These are phyloP conservation scores for Rhizophagus prolifer DNA, from an alignment of 192 early-diverging fungal genomes.

Conservation along the genomic window DNA sequence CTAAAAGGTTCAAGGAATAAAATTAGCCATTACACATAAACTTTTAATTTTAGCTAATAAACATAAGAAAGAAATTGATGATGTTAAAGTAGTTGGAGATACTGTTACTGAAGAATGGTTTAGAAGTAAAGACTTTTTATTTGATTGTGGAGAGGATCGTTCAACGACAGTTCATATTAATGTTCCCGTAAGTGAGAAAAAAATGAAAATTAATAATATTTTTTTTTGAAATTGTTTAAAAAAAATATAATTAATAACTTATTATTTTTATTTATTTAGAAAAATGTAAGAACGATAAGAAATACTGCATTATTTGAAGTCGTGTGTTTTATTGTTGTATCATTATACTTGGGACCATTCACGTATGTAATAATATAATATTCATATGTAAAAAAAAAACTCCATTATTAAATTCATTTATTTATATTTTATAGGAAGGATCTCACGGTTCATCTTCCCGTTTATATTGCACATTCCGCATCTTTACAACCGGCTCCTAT, in stretches of 20 bases:
- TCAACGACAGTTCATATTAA: constrained; percentile 50
- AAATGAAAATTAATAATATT: background rate
- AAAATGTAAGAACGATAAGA: constrained; percentile 50
- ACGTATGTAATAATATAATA: constrained; percentile 28
- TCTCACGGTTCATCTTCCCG: constrained; percentile 53
- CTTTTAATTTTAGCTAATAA: constrained; percentile 53
- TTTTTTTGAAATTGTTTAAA: background rate
- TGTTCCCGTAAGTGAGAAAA: constrained; percentile 51
- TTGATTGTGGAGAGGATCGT: constrained; percentile 60
- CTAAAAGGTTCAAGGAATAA: constrained; percentile 62
- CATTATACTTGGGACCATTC: constrained; percentile 45
- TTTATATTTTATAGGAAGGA: constrained; percentile 44
- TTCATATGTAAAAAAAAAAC: background rate
- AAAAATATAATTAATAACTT: background rate
- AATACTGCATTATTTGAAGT: constrained; percentile 59
- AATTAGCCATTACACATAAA: constrained; percentile 43
- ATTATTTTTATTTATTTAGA: constrained; percentile 19
- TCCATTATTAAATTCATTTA: background rate
- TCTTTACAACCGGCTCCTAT: constrained; percentile 48
- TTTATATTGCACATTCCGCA: constrained; percentile 56
- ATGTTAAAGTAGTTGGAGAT: constrained; percentile 46
- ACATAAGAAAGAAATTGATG: constrained; percentile 39
- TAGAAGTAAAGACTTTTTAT: constrained; percentile 56
- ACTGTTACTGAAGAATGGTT: constrained; percentile 48
- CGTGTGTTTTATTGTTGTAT: constrained; percentile 46